Evolutionary conservation across 805 yeast genomes (phyloP).

Genomic region (Hyphopichia homilentoma): DNA sequence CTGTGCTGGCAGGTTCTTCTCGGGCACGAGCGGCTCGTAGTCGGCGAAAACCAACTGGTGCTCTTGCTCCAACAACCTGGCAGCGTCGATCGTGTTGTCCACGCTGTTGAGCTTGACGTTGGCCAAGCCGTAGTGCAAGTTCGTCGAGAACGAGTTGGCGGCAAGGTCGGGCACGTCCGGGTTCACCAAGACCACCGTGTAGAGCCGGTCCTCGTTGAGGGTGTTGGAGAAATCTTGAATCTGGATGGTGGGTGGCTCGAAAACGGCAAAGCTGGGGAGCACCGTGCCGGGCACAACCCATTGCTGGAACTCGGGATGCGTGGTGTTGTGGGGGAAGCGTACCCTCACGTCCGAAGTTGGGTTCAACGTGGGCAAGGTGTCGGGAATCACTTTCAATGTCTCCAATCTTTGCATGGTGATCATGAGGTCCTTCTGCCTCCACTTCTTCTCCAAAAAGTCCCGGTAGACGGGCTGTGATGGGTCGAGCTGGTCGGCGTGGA

Average conservation of each 20-base stretch:
- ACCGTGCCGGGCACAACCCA: constrained; percentile 79
- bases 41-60: constrained; percentile 39
- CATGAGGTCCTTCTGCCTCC: constrained; percentile 73
- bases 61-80: constrained; percentile 31
- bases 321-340: constrained; percentile 62
- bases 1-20: constrained; percentile 79
- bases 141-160: constrained; percentile 64
- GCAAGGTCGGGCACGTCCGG: constrained; percentile 85
- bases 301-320: constrained; percentile 48
- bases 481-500: constrained; percentile 50
- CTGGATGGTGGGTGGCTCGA: constrained; percentile 71
- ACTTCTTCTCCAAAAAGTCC: constrained; percentile 58
- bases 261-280: constrained; percentile 69
- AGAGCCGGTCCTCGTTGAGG: constrained; percentile 46
- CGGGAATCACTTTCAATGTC: constrained; percentile 81
- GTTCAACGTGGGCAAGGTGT: constrained; percentile 83
- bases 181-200: constrained; percentile 78
- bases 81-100: constrained; percentile 52
- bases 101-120: constrained; percentile 60
- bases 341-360: constrained; percentile 76
- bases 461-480: constrained; percentile 78
- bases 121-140: constrained; percentile 71
- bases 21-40: constrained; percentile 83
- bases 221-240: constrained; percentile 65
- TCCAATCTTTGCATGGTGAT: constrained; percentile 89